These are phyloP conservation scores for Exophiala alcalophila DNA, from an alignment of 2,329 filamentous ascomycete species.

Conservation along the genomic window DNA sequence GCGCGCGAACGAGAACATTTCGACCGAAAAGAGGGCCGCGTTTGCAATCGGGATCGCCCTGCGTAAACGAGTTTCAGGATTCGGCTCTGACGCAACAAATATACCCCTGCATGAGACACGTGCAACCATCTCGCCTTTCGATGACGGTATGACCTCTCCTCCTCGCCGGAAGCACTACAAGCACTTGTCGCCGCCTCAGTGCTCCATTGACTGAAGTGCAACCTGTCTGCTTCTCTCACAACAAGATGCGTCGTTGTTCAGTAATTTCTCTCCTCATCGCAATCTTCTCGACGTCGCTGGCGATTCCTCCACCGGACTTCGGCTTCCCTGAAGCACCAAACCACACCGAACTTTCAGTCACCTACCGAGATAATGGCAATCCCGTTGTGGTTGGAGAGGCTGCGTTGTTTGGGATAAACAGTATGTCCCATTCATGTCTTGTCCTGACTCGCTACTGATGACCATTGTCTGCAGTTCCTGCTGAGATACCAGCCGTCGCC, in stretches of 20 bases:
- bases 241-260: not conserved
- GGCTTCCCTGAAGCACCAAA: slow-evolving; percentile 25
- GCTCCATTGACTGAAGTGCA: no score
- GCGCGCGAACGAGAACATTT: no score
- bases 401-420: slow-evolving; percentile 22
- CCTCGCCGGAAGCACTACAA: no score
- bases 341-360: slow-evolving; percentile 21
- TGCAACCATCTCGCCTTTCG: no score
- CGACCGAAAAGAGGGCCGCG: no score
- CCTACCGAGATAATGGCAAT: slow-evolving; percentile 21
- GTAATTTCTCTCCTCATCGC: not conserved
- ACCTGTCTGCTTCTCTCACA: no score
- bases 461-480: slow-evolving; percentile 18
- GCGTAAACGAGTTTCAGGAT: no score
- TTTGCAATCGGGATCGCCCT: no score
- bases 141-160: no score
- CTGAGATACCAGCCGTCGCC: slow-evolving; percentile 20
- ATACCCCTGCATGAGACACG: no score
- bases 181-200: no score
- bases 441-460: not conserved
- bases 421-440: slow-evolving; percentile 9
- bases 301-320: slow-evolving; percentile 27
- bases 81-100: no score
- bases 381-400: slow-evolving; percentile 18
- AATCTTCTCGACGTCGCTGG: slow-evolving; percentile 1